Evolutionary conservation across 306 rosid species (phyloP).

Genomic region (Datisca glomerata): DNA sequence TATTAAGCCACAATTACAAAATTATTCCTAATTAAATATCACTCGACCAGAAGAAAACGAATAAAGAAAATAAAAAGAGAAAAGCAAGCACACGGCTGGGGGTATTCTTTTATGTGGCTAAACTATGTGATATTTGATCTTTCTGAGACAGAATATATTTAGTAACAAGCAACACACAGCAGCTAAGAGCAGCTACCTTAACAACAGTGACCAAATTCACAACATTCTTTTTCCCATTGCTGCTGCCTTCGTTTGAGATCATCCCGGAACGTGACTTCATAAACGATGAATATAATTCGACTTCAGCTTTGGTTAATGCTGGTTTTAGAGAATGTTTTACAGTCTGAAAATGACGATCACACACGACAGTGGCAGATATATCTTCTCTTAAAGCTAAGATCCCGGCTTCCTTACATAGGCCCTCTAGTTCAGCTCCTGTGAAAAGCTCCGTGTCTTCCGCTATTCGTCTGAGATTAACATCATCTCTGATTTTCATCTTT

Average conservation of each 20-base stretch:
- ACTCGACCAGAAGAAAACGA: too few species aligned
- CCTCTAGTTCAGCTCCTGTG: slow-evolving; percentile 89
- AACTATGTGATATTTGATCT: too few species aligned
- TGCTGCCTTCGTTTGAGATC: slow-evolving; percentile 8
- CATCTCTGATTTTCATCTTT: slow-evolving; percentile 37
- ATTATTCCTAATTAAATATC: too few species aligned
- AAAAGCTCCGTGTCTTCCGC: slow-evolving; percentile 71
- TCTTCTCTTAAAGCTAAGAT: slow-evolving; percentile 73
- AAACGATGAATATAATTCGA: slow-evolving; percentile 43
- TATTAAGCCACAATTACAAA: too few species aligned
- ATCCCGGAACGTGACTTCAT: slow-evolving; percentile 32
- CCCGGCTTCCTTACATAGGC: slow-evolving; percentile 81
- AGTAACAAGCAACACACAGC: slow-evolving; percentile 23
- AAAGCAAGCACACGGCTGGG: too few species aligned
- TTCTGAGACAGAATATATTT: slow-evolving; percentile 22
- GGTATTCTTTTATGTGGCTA: too few species aligned
- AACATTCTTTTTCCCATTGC: slow-evolving; percentile 1
- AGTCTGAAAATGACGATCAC: slow-evolving; percentile 49
- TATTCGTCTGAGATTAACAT: slow-evolving; percentile 52
- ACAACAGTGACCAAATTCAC: slow-evolving; percentile 16
- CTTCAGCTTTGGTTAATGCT: slow-evolving; percentile 37
- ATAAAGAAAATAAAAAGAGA: too few species aligned
- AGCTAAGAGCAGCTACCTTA: slow-evolving; percentile 24
- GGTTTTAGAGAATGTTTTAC: slow-evolving; percentile 58
- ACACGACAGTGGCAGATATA: slow-evolving; percentile 45